A percentile compares a stretch with the other conserved stretches of the same genome.
Evolutionary conservation across 441 rosid genomes (phyloP).

Genomic region (Sinapis alba): DNA sequence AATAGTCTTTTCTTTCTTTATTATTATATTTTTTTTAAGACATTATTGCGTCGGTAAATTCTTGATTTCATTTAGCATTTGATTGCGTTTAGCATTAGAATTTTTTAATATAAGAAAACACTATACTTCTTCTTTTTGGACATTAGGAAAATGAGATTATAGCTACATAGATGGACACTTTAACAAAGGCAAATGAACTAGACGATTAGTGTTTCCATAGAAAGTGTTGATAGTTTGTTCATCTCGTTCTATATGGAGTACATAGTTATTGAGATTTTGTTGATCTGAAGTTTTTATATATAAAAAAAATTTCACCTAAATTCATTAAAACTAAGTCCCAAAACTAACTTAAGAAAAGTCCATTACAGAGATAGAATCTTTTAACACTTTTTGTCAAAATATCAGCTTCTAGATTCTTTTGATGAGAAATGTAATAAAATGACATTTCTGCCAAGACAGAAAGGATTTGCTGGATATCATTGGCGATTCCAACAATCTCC

Average conservation of each 20-base stretch:
- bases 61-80: not conserved
- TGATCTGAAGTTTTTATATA: not conserved
- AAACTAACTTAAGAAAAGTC: too few relatives aligned
- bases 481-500: too few relatives aligned
- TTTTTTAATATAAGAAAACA: not conserved
- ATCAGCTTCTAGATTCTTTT: too few relatives aligned
- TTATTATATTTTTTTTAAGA: not conserved
- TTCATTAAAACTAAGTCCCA: not conserved
- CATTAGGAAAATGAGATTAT: not conserved
- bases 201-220: not conserved
- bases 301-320: not conserved
- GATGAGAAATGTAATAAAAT: too few relatives aligned
- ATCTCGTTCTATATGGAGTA: not conserved
- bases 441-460: too few relatives aligned
- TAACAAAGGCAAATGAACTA: not conserved
- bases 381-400: too few relatives aligned
- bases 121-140: not conserved
- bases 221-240: not conserved
- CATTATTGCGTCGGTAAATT: slow-evolving; percentile 1
- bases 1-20: slow-evolving; percentile 17
- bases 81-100: not conserved
- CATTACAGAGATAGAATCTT: too few relatives aligned
- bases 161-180: not conserved
- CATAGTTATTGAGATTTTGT: not conserved
- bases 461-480: too few relatives aligned